Evolutionary conservation across 1,284 basidiomycete genomes (phyloP).

Genomic region (Cryptococcus sp.): DNA sequence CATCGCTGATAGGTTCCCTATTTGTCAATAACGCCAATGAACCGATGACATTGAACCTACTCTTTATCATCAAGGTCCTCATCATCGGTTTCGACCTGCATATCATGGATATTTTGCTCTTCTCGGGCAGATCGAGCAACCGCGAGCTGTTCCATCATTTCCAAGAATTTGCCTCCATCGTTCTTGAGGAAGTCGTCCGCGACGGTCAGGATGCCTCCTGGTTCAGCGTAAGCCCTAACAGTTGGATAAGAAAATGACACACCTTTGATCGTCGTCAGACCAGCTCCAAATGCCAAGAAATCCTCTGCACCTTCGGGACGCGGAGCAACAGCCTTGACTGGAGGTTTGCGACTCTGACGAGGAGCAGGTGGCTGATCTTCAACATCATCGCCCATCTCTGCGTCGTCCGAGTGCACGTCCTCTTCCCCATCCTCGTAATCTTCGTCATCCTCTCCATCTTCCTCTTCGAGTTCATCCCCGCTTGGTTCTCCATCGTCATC

Average conservation of each 20-base stretch:
- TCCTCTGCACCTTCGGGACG: conserved; percentile 54
- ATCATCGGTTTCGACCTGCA: conserved; percentile 59
- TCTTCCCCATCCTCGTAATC: conserved; percentile 59
- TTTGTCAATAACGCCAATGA: too few species aligned
- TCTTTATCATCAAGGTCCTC: conserved; percentile 55
- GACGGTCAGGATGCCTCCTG: conserved; percentile 93
- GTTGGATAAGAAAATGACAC: conserved; percentile 37
- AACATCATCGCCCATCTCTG: conserved; percentile 63
- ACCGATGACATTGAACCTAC: conserved; percentile 37
- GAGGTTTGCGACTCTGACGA: conserved; percentile 47
- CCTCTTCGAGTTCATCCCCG: conserved; percentile 39
- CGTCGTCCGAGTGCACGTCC: conserved; percentile 61
- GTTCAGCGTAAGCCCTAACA: conserved; percentile 41
- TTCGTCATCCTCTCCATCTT: conserved; percentile 49
- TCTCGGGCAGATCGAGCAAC: conserved; percentile 90
- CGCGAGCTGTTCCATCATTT: conserved; percentile 99
- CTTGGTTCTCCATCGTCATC: conserved; percentile 35
- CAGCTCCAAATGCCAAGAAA: conserved; percentile 72
- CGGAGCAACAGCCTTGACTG: conserved; percentile 20
- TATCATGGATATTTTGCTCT: conserved; percentile 64
- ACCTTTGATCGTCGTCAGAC: conserved; percentile 80
- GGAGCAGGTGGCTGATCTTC: conserved; percentile 46
- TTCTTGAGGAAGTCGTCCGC: conserved; percentile 98
- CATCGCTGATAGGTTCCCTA: conserved; percentile 49
- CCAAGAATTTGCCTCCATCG: conserved; percentile 96